A percentile compares a stretch with the other conserved stretches of the same genome.
Conservation (phyloP, 1,284 basidiomycete genomes). For the Apiotrichum gamsii region DNA sequence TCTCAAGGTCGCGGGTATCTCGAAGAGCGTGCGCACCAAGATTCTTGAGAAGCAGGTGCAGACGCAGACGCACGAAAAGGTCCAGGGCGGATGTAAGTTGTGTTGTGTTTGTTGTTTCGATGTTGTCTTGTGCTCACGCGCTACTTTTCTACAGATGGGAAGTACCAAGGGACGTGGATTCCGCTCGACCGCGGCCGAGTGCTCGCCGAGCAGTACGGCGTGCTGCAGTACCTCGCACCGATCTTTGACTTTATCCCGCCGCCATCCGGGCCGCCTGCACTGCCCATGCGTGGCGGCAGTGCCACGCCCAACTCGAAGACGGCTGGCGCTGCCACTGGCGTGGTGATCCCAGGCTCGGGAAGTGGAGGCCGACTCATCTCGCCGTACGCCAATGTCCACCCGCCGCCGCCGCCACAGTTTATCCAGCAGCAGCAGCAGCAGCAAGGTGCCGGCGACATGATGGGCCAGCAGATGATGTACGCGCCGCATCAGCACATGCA, state of each 20-base stretch:
- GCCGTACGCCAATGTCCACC: conserved; percentile 19
- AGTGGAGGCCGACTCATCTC: conserved; percentile 22
- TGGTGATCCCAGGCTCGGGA: conserved; percentile 4
- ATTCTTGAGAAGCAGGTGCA: conserved; percentile 97
- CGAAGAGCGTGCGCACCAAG: conserved; percentile 93
- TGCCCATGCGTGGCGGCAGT: conserved; percentile 33
- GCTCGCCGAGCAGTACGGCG: conserved; percentile 82
- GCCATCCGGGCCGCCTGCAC: conserved; percentile 33
- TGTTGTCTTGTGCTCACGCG: neutral
- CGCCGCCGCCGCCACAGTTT: conserved; percentile 34
- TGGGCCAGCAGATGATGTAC: conserved; percentile 16
- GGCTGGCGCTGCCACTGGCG: neutral
- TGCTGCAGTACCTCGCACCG: conserved; percentile 72
- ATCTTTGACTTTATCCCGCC: conserved; percentile 85
- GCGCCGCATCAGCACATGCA: conserved; percentile 12
- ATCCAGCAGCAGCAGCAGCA: conserved; percentile 16
- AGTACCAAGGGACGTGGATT: conserved; percentile 99
- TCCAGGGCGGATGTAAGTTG: conserved; percentile 78
- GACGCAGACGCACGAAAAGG: conserved; percentile 94
- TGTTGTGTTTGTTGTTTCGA: too few relatives aligned
- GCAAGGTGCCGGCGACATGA: conserved; percentile 8
- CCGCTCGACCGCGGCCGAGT: conserved; percentile 84
- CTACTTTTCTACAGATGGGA: conserved; percentile 76
- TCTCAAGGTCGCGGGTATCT: conserved; percentile 95
- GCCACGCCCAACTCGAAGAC: conserved; percentile 15